Evolutionary conservation across 2,329 filamentous ascomycete species (phyloP), one percentile per base, ranked within the genome.

Genomic region (Aotearoamyces nothofagi): DNA sequence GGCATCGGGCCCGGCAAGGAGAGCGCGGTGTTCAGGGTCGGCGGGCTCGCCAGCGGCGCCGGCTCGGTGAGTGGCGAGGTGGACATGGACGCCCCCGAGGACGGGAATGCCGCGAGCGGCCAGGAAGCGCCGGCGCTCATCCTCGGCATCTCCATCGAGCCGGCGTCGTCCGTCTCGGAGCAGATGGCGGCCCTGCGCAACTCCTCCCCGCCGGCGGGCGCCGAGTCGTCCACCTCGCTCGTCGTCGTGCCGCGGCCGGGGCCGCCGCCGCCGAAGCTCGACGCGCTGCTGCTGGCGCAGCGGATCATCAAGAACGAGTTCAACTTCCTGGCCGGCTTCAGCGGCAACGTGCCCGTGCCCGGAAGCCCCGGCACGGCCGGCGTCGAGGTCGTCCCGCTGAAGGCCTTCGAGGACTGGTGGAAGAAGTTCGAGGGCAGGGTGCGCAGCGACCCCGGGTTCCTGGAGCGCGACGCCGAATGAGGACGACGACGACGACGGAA

Each of bases 371-470:
- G 63, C 3, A 57, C 59, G 15, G 65, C 60, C 2, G 78, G 78
- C 0, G 69, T 78, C 25, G 87, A 96, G 51, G 78, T 92, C 9
- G 81, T 98, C 14, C 86, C 90, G n/a, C 56, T 98, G 39, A 90
- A 81, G 56, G 82, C 80, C 4, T 98, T 98, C 51, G 78, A 92
- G 56, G 83, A 92, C 33, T 98, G 92, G 90, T 98, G 92, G 90
- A 68, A 64, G 35, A 96, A 94, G 55, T 98, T 98, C 56, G 87
- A 98, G 59, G 69, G 71, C 36, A 77, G 75, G 47, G 68, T 98
- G 22, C 77, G 86, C 43, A 66, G 70, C 39, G 90, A 98, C 56
- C 87, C 90, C 0, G 69, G 71, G 5, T 98, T 98, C 50, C 58
- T 98, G 41, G 86, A 96, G 55, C 70, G 76, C 44, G 69, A 64